These are phyloP conservation scores for Trapa incisa DNA, from an alignment of 345 rosid species.

Conservation along the genomic window DNA sequence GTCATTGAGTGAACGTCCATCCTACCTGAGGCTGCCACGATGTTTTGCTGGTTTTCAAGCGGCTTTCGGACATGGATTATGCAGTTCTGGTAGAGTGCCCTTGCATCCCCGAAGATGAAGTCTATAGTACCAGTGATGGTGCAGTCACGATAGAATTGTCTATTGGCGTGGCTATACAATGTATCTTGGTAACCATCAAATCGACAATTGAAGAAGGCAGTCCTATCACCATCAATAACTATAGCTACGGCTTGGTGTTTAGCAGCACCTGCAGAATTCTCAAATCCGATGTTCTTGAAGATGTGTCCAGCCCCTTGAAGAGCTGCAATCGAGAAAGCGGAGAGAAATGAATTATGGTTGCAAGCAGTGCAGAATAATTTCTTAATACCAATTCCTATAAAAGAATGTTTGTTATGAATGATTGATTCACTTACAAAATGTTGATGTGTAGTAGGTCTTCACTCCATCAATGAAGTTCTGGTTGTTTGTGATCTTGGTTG, in stretches of 20 bases:
- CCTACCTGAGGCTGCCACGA: slow-evolving; percentile 55
- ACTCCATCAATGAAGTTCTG: slow-evolving; percentile 20
- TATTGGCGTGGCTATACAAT: slow-evolving; percentile 48
- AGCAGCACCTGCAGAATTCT: slow-evolving; percentile 58
- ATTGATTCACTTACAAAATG: slow-evolving; percentile 21
- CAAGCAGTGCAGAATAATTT: neutral
- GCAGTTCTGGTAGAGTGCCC: slow-evolving; percentile 10
- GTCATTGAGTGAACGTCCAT: slow-evolving; percentile 14
- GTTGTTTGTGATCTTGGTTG: slow-evolving; percentile 20
- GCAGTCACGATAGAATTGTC: slow-evolving; percentile 86
- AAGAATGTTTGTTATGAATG: no score
- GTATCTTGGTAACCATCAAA: no score
- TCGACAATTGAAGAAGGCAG: slow-evolving; percentile 24
- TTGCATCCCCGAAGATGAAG: slow-evolving; percentile 62
- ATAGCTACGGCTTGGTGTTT: slow-evolving; percentile 74
- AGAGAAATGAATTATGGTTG: no score
- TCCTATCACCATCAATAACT: slow-evolving; percentile 38
- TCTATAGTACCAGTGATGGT: slow-evolving; percentile 65
- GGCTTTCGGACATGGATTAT: slow-evolving; percentile 42
- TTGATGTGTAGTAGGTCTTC: slow-evolving; percentile 18
- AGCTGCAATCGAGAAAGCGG: slow-evolving; percentile 21
- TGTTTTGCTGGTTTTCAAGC: slow-evolving; percentile 31
- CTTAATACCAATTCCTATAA: neutral
- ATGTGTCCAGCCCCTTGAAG: slow-evolving; percentile 38
- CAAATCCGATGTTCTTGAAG: slow-evolving; percentile 65